Evolutionary conservation across 371 early-diverging fungal species (phyloP).

Genomic region (Apophysomyces elegans): DNA sequence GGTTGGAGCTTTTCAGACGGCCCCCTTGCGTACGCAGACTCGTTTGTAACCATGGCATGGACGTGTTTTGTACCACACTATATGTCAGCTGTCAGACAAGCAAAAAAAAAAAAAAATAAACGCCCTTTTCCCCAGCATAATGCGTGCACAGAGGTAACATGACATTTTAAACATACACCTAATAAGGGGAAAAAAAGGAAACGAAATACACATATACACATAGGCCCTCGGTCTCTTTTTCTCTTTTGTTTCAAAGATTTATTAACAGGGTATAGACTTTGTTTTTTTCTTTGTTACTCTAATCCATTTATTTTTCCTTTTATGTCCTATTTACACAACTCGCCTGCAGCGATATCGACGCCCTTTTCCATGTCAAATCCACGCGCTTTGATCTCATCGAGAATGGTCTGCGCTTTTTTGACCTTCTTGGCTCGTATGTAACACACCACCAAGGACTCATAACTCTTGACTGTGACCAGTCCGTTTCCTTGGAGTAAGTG

Average conservation of each 20-base stretch:
- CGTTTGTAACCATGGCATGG: background rate
- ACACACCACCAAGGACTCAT: background rate
- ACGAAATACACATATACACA: too few relatives aligned
- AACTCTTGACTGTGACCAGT: background rate
- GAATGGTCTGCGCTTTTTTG: background rate
- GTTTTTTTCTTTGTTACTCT: background rate
- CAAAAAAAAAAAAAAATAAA: too few relatives aligned
- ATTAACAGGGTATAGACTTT: constrained; percentile 6
- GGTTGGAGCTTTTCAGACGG: too few relatives aligned
- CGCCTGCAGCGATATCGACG: background rate
- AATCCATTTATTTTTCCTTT: too few relatives aligned
- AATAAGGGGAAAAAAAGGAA: too few relatives aligned
- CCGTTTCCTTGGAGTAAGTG: background rate
- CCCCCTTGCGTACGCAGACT: too few relatives aligned
- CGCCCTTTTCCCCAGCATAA: background rate
- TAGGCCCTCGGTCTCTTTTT: too few relatives aligned
- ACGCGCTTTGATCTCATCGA: background rate
- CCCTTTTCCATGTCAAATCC: constrained; percentile 1
- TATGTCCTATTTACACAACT: background rate
- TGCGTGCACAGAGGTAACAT: background rate
- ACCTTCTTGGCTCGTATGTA: background rate
- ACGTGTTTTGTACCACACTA: background rate
- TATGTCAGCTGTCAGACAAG: background rate
- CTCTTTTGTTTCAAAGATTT: background rate
- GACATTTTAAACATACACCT: too few relatives aligned